Evolutionary conservation across 139 green algal genomes (phyloP).

Genomic region (Diplosphaera chodatii): DNA sequence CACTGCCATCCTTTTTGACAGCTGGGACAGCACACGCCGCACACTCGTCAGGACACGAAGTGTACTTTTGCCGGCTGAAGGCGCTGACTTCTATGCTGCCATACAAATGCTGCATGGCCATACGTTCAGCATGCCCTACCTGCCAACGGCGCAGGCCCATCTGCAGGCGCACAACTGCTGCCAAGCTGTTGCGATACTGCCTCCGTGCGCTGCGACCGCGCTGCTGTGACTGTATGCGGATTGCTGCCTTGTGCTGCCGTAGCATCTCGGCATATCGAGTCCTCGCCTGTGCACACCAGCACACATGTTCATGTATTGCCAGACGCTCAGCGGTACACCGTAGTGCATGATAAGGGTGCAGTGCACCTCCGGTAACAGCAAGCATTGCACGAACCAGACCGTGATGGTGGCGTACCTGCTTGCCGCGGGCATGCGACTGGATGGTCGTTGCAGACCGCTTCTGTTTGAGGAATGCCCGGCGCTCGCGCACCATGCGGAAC

Average conservation of each 20-base stretch:
- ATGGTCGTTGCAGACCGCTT: slow-evolving; percentile 20
- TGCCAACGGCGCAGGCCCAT: slow-evolving; percentile 33
- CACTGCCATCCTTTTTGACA: slow-evolving; percentile 12
- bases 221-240: slow-evolving; percentile 36
- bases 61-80: too few relatives aligned
- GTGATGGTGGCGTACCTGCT: background rate
- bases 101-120: too few relatives aligned
- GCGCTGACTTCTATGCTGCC: too few relatives aligned
- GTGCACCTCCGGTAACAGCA: too few relatives aligned
- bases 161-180: slow-evolving; percentile 39
- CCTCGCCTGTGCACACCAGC: slow-evolving; percentile 17
- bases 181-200: slow-evolving; percentile 3
- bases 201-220: slow-evolving; percentile 5
- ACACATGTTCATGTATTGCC: too few relatives aligned
- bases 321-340: too few relatives aligned
- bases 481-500: slow-evolving; percentile 29
- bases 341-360: too few relatives aligned
- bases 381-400: too few relatives aligned
- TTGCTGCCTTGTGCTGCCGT: slow-evolving; percentile 25
- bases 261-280: slow-evolving; percentile 21
- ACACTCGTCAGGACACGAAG: too few relatives aligned
- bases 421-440: slow-evolving; percentile 33
- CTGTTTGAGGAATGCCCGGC: slow-evolving; percentile 22
- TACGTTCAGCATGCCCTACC: slow-evolving; percentile 8
- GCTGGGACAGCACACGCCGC: background rate